phyloP scores from a whole-genome alignment of 2,329 filamentous ascomycete genomes.

The Berkeleyomyces basicola region DNA sequence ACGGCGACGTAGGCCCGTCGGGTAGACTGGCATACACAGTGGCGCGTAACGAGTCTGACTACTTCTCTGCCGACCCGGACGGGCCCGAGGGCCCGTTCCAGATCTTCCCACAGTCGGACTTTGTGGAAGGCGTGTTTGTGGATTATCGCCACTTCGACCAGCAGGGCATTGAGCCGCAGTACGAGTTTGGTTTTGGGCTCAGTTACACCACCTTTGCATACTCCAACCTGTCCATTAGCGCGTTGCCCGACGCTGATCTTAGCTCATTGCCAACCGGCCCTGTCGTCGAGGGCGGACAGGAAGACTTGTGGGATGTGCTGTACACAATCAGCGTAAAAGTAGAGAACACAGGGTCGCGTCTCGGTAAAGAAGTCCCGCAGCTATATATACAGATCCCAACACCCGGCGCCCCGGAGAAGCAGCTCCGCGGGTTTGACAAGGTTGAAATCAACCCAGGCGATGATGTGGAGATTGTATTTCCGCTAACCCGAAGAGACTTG shows the following conservation, averaged over 20 bases:
- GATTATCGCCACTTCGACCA: conserved; percentile 40
- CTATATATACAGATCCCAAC: conserved; percentile 31
- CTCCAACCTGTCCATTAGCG: conserved; percentile 25
- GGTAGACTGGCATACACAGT: conserved; percentile 47
- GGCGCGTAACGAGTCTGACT: conserved; percentile 38
- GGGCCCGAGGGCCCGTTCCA: conserved; percentile 33
- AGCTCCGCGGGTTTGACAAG: conserved; percentile 54
- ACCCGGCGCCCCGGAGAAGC: conserved; percentile 29
- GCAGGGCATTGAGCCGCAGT: conserved; percentile 31
- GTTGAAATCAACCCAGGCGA: conserved; percentile 30
- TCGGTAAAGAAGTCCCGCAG: conserved; percentile 32
- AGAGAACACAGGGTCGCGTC: conserved; percentile 26
- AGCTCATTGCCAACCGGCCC: conserved; percentile 24
- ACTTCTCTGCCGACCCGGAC: conserved; percentile 37
- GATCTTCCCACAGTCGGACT: conserved; percentile 34
- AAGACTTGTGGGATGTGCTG: conserved; percentile 32
- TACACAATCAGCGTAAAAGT: conserved; percentile 25
- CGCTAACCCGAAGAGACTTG: conserved; percentile 44
- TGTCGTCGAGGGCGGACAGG: conserved; percentile 28
- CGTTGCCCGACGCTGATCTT: conserved; percentile 18
- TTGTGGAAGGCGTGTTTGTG: conserved; percentile 33
- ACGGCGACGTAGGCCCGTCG: conserved; percentile 38
- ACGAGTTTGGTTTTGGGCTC: conserved; percentile 40
- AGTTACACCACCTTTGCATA: conserved; percentile 39
- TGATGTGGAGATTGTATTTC: conserved; percentile 30